phyloP scores from a whole-genome alignment of 768 basidiomycete species.

The Tulasnella sp. region DNA sequence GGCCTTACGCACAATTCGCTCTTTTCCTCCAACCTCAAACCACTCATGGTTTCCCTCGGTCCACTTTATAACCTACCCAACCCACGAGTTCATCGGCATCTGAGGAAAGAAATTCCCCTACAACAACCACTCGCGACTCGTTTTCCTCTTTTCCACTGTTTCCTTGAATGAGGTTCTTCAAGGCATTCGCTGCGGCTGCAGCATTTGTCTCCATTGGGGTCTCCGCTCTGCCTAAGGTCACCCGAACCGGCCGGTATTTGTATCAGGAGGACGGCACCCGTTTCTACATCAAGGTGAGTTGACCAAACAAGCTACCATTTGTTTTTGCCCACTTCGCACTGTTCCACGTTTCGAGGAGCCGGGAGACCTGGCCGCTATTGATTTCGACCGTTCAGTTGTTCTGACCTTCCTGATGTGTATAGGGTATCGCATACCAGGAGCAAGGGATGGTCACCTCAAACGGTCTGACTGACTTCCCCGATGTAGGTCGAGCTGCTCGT shows the following conservation, averaged over 20 bases:
- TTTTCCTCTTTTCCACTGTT: not conserved
- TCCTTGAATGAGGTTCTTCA: conserved; percentile 14
- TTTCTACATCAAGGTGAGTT: conserved; percentile 69
- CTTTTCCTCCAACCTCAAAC: not conserved
- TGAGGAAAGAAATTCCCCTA: not conserved
- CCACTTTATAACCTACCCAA: not conserved
- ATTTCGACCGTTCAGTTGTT: not conserved
- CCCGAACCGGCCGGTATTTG: conserved; percentile 72
- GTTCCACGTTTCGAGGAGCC: not conserved
- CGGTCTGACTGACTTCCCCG: conserved; percentile 52
- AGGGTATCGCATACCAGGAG: conserved; percentile 74
- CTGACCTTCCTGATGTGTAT: not conserved
- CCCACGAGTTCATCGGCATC: not conserved
- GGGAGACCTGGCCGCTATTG: not conserved
- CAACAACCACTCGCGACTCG: not conserved
- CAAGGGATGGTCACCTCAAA: conserved; percentile 51
- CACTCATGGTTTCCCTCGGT: not conserved
- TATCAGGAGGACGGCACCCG: conserved; percentile 69
- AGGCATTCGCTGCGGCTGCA: conserved; percentile 29
- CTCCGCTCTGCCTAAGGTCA: conserved; percentile 64
- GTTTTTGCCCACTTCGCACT: not conserved
- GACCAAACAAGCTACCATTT: not conserved
- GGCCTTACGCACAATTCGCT: not conserved
- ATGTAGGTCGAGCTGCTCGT: conserved; percentile 31
- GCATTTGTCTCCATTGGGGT: conserved; percentile 46